A percentile compares a stretch with the other conserved stretches of the same genome.
Evolutionary conservation across 139 green algal genomes (phyloP).

Genomic region (Zygnema cylindricum): DNA sequence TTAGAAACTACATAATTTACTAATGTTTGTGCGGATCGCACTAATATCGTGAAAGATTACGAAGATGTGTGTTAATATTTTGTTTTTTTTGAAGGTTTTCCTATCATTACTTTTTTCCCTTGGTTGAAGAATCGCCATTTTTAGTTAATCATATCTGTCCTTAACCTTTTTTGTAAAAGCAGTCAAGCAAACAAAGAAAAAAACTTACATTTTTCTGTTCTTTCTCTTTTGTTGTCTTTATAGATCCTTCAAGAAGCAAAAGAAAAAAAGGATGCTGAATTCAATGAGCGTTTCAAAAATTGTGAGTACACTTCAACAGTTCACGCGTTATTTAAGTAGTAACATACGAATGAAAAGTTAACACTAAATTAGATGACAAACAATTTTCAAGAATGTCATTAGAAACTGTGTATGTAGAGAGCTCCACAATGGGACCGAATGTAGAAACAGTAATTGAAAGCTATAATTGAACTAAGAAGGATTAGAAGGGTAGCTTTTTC

Average conservation of each 20-base stretch:
- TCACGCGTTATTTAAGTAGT: background rate
- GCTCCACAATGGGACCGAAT: background rate
- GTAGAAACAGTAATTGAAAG: background rate
- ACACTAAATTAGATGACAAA: background rate
- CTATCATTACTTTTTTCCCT: too few relatives aligned
- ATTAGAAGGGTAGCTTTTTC: background rate
- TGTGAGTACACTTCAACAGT: constrained; percentile 10
- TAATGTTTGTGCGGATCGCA: too few relatives aligned
- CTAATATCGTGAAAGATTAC: too few relatives aligned
- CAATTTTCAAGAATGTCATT: background rate
- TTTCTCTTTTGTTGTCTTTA: background rate
- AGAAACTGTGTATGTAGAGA: background rate
- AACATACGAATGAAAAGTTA: background rate
- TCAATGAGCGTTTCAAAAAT: constrained; percentile 20
- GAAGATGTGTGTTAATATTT: too few relatives aligned
- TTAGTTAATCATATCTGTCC: too few relatives aligned
- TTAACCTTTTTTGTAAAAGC: too few relatives aligned
- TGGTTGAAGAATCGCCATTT: too few relatives aligned
- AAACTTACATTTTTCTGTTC: too few relatives aligned
- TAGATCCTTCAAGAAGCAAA: constrained; percentile 19
- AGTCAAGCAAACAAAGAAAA: too few relatives aligned
- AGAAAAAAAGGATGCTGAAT: constrained; percentile 41
- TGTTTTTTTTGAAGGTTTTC: too few relatives aligned
- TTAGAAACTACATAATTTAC: too few relatives aligned
- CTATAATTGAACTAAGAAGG: background rate